Evolutionary conservation across 257 asterid species (phyloP).

Genomic region (Echium plantagineum): DNA sequence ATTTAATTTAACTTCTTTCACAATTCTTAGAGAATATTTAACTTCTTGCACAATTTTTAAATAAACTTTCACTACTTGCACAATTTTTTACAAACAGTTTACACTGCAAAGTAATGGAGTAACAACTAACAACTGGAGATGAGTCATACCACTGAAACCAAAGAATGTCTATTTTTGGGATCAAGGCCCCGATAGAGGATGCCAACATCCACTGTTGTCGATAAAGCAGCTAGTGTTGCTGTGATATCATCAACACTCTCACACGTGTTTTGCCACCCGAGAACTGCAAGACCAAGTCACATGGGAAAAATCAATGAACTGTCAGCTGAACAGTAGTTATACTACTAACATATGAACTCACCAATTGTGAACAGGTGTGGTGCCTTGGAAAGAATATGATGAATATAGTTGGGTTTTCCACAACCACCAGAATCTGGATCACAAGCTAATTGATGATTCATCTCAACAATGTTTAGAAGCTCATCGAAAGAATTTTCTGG

Average conservation of each 20-base stretch:
- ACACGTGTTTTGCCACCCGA: constrained; percentile 93
- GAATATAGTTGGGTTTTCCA: constrained; percentile 71
- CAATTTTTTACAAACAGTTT: no score
- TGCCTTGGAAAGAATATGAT: constrained; percentile 69
- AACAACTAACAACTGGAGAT: neutral
- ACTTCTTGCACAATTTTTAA: no score
- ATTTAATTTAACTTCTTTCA: neutral
- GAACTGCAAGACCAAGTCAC: constrained; percentile 39
- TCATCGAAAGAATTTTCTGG: constrained; percentile 77
- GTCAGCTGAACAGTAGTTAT: neutral
- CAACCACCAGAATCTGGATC: constrained; percentile 85
- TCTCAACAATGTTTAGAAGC: constrained; percentile 80
- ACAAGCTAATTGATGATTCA: constrained; percentile 92
- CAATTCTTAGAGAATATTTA: neutral
- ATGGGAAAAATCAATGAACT: neutral
- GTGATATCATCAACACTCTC: constrained; percentile 72
- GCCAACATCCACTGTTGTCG: constrained; percentile 78
- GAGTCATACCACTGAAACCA: constrained; percentile 88
- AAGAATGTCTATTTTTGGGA: constrained; percentile 51
- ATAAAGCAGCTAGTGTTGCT: constrained; percentile 62
- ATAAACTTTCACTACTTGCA: no score
- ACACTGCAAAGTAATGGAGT: neutral
- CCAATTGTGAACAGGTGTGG: constrained; percentile 92
- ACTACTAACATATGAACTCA: constrained; percentile 11
- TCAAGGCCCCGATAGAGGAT: constrained; percentile 87